Base-by-base conservation (phyloP, 202 grass and related monocot genomes). In the Setaria italica region DNA sequence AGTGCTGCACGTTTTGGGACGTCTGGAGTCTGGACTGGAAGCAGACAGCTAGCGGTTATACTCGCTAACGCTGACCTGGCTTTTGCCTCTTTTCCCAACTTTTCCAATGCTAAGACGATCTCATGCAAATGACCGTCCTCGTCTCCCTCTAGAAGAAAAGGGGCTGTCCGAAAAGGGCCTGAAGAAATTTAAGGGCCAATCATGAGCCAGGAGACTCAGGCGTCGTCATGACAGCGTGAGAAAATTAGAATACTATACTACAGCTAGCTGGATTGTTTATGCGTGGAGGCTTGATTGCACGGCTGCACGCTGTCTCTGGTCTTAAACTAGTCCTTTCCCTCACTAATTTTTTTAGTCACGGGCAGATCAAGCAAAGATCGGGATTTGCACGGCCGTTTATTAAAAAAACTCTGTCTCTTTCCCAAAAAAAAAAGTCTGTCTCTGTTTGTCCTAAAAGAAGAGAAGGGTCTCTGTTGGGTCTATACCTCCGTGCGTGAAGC, bases 281-380 rank as follows among this genome's bases (percentile, higher is more conserved):
- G 32, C 54, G 41, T 41, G 37, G 49, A 50, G 51, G 43, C 54
- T 70, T 77, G 79, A 77, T 77, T 82, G 50, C 53, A 87, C 19
- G 79, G 54, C 63, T 42, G 77, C 67, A 58, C 77, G 35, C 69
- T 53, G 34, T 67, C 53, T 58, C 29, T 13, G 59, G 77, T 87
- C 69, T 87, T 87, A 87, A 81, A 74, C 85, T 87, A 87, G 25
- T 75, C 25, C 15, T 37, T 7, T 10, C 7, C 54, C 20, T 53
- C 10, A 5, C 72, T 35, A 62, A 55, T 35, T 54, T 4, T 33
- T 77, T 45, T 54, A 51, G 20, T 49, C 16, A 60, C 67, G 17
- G 53, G 7, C 54, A 54, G 62, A 49, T 60, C 45, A 53, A n/a
- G 29, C 3, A 35, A 63, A 17, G 72, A 88, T 83, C 42, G 65